Conservation (phyloP, 495 filamentous ascomycete genomes). For the Daldinia decipiens region DNA sequence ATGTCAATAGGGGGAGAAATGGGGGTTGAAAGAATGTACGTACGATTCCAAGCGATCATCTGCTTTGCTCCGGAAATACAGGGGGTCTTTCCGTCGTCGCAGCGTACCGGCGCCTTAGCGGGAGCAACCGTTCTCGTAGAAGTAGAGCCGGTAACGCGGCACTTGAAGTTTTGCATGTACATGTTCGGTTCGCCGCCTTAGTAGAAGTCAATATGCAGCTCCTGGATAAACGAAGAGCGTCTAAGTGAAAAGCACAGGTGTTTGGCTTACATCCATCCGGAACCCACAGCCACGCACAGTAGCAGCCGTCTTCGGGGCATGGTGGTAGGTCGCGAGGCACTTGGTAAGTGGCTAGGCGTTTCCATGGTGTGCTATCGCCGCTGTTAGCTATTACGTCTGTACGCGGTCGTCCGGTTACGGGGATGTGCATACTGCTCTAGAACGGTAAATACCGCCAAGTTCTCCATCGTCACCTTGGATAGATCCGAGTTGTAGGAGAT, state of each 20-base stretch:
- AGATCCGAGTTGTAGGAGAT: constrained; percentile 64
- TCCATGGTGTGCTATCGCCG: constrained; percentile 58
- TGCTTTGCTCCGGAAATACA: constrained; percentile 66
- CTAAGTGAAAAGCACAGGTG: neutral
- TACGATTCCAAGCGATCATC: constrained; percentile 63
- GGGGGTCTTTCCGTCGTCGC: constrained; percentile 52
- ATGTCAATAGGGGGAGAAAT: neutral
- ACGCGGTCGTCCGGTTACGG: neutral
- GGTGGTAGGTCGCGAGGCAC: constrained; percentile 58
- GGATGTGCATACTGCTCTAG: constrained; percentile 49
- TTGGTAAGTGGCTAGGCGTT: constrained; percentile 58
- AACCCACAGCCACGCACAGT: constrained; percentile 68
- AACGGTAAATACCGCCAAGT: constrained; percentile 63
- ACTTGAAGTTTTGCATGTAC: constrained; percentile 67
- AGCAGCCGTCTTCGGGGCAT: constrained; percentile 63
- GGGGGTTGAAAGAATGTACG: constrained; percentile 9
- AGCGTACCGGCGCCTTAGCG: constrained; percentile 57
- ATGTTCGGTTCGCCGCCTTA: constrained; percentile 56
- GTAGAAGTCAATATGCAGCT: neutral
- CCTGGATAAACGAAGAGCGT: neutral
- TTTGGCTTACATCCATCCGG: constrained; percentile 56
- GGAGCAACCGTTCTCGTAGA: constrained; percentile 52
- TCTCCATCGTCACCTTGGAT: constrained; percentile 60
- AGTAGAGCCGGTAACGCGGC: constrained; percentile 60
- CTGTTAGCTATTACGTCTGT: neutral